Base-by-base conservation (phyloP, 2,329 filamentous ascomycete species). In the Clarireedia paspali region DNA sequence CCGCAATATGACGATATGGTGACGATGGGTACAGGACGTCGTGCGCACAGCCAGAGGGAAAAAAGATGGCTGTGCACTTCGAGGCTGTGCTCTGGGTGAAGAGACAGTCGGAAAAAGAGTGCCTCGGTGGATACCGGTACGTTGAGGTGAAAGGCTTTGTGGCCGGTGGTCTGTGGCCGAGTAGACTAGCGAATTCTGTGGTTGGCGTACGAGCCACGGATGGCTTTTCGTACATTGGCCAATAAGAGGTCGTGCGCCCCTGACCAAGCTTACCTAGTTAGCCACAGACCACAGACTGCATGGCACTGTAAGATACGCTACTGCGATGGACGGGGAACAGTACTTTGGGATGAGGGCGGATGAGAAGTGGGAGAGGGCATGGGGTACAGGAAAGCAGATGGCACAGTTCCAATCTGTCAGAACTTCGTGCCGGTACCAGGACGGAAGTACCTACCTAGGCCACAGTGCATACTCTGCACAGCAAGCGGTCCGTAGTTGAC, bases 141-240 rank as follows among this genome's bases (percentile, higher is more conserved):
- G 27, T 30, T 30, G 27, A 30, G 27, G 27, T 30, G 27, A 30
- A 30, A 30, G 27, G 27, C 27, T 30, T 30, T 12, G 27, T 30
- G 27, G 27, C 27, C 27, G 27, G 38, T 40, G 38, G 20, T 26
- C 27, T 53, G 51, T 53, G 51, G 27, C 42, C 51, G 44, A 53
- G 44, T 48, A 48, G 34, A 34, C 14, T 40, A 40, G 38, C 15
- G 38, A n/a, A n/a, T 40, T 17, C 17, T 52, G 24, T 42, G 30
- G 24, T 42, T 30, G 15, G 30, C 45, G 50, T 44, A 53, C 42
- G 34, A 53, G 51, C 51, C 51, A 53, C 51, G 47, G 26, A 34
- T 40, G 20, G 20, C 30, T 36, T 30, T 50, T 55, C 52, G 52
- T 55, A 55, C 46, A 40, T 39, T 26, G 47, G 46, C 52, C 36